A percentile compares a stretch with the other conserved stretches of the same genome.
These are phyloP conservation scores for Ligustrum vulgare DNA, from an alignment of 257 asterid genomes.

Conservation along the genomic window DNA sequence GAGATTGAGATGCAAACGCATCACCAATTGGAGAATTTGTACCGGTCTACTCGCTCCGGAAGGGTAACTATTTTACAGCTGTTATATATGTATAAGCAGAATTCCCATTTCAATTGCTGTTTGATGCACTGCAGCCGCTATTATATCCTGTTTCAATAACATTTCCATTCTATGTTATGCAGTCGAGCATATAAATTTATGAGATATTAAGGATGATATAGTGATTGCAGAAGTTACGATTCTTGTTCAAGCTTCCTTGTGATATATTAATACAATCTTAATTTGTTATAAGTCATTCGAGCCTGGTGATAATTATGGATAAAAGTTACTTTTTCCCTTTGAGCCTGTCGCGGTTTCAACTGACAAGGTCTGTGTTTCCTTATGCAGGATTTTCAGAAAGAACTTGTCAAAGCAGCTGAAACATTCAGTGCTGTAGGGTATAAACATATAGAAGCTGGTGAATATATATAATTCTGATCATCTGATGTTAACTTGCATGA, in stretches of 20 bases:
- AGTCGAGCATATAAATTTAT: neutral
- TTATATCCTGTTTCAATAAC: neutral
- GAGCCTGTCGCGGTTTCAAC: neutral
- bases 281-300: neutral
- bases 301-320: neutral
- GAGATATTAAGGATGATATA: constrained; percentile 1
- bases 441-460: constrained; percentile 98
- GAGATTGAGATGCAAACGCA: constrained; percentile 90
- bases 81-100: neutral
- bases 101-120: neutral
- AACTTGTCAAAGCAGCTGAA: constrained; percentile 91
- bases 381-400: constrained; percentile 92
- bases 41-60: constrained; percentile 86
- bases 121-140: neutral
- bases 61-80: constrained; percentile 52
- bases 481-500: constrained; percentile 12
- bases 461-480: constrained; percentile 21
- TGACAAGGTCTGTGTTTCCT: neutral
- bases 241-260: neutral
- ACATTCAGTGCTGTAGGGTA: constrained; percentile 79
- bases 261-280: neutral
- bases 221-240: neutral
- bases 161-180: neutral
- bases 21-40: constrained; percentile 81
- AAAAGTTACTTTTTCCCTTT: neutral